phyloP scores from a whole-genome alignment of 2,329 filamentous ascomycete species.

The Paracorniculantispora psalliotae region DNA sequence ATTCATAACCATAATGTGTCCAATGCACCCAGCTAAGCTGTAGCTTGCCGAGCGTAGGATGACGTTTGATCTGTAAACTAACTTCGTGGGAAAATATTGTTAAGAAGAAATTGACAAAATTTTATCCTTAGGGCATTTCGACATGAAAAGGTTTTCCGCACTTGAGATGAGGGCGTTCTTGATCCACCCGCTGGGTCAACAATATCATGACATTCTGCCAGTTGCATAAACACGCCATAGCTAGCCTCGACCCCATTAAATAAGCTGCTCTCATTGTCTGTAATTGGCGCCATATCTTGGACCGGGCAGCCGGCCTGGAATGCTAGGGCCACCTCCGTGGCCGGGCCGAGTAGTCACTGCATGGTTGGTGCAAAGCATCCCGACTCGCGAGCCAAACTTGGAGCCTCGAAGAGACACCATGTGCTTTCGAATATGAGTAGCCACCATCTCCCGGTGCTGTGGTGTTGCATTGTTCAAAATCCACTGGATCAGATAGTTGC shows the following conservation, averaged over 20 bases:
- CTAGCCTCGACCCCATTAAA: conserved; percentile 25
- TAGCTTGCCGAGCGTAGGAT: conserved; percentile 52
- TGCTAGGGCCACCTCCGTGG: conserved; percentile 66
- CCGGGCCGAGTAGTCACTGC: conserved; percentile 84
- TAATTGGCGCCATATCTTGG: conserved; percentile 55
- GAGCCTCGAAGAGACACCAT: conserved; percentile 98
- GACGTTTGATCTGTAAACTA: conserved; percentile 51
- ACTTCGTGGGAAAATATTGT: conserved; percentile 46
- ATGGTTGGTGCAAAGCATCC: conserved; percentile 98
- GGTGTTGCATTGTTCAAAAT: conserved; percentile 83
- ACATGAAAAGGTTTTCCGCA: conserved; percentile 24
- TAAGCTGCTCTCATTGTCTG: conserved; percentile 30
- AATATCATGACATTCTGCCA: conserved; percentile 13
- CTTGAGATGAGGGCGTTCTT: conserved; percentile 20
- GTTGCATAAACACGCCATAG: conserved; percentile 11
- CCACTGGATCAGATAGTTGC: conserved; percentile 97
- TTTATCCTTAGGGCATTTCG: conserved; percentile 34
- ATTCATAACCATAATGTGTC: conserved; percentile 58
- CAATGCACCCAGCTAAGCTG: conserved; percentile 49
- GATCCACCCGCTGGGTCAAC: conserved; percentile 14
- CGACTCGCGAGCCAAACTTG: conserved; percentile 96
- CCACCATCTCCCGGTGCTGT: conserved; percentile 89
- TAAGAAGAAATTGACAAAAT: conserved; percentile 43
- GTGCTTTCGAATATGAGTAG: conserved; percentile 92
- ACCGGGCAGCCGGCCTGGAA: conserved; percentile 52